Base-by-base conservation (phyloP, 495 filamentous ascomycete genomes). In the Aspergillus olivimuriae region DNA sequence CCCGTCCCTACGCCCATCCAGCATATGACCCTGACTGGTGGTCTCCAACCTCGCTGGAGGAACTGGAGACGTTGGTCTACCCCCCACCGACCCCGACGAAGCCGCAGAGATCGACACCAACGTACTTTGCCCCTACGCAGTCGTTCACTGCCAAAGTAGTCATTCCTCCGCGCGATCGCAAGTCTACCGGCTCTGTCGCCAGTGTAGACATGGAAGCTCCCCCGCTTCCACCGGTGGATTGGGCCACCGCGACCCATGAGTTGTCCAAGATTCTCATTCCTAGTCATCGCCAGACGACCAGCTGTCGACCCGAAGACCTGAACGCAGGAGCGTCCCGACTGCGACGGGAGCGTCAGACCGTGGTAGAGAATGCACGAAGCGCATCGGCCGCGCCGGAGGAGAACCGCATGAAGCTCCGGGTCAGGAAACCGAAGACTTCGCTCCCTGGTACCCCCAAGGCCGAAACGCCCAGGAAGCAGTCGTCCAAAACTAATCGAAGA, bases 241-340 rank as follows among this genome's bases (percentile, higher is more conserved):
- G 94, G 92, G 81, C 83, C 1, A 78, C 82, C 31, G 88, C 88
- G 11, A 73, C 88, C 0, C 74, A 82, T 53, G 90, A 95, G 55
- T 60, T 96, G 12, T 86, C 79, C 52, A 90, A 87, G 57, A 61
- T 89, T 4, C 76, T 97, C 19, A 84, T 95, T 37, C 92, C 92
- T 1, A 66, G 63, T 8, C 67, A 80, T 49, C 73, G 87, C 8
- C 77, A 86, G 59, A 87, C 81, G 0, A 70, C 61, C 18, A 94
- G 87, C 62, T 87, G 73, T 55, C 81, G 67, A n/a, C 71, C 75
- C 4, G 82, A 90, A 52, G 88, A 95, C 15, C 70, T 94, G 21
- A 78, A 81, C 48, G 76, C 76, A 2, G 77, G 82, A 59, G 80
- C 81, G 15, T 77, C 72, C 30, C 65, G 81, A 44, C 62, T 71